These are phyloP conservation scores for Platismatia glauca DNA, from an alignment of 495 filamentous ascomycete species.

Conservation along the genomic window DNA sequence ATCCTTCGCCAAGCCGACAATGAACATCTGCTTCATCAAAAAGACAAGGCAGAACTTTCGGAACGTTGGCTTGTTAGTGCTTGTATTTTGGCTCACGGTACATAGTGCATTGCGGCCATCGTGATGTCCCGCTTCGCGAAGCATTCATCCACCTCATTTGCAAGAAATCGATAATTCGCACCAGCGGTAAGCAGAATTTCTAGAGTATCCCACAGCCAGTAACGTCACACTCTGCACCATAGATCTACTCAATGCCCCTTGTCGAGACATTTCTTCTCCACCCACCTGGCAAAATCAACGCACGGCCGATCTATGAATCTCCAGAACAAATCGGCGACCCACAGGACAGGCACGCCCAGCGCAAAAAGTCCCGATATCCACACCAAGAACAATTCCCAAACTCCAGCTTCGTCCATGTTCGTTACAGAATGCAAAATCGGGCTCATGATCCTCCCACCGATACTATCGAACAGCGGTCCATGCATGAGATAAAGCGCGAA, in stretches of 20 bases:
- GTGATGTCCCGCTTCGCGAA: no score
- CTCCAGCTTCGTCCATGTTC: not conserved
- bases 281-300: not conserved
- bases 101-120: no score
- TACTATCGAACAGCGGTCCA: not conserved
- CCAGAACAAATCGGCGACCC: not conserved
- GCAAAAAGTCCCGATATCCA: not conserved
- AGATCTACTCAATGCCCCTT: not conserved
- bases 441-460: not conserved
- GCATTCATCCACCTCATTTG: no score
- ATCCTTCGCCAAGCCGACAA: no score
- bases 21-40: no score
- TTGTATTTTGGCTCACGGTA: no score
- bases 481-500: slow-evolving; percentile 4
- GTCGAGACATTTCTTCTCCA: not conserved
- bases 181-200: no score
- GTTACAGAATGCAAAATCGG: not conserved
- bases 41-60: no score
- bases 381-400: not conserved
- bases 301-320: not conserved
- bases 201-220: no score
- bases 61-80: no score
- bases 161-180: no score
- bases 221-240: no score
- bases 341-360: not conserved